phyloP scores from a whole-genome alignment of 345 rosid genomes.

The Lumnitzera littorea region DNA sequence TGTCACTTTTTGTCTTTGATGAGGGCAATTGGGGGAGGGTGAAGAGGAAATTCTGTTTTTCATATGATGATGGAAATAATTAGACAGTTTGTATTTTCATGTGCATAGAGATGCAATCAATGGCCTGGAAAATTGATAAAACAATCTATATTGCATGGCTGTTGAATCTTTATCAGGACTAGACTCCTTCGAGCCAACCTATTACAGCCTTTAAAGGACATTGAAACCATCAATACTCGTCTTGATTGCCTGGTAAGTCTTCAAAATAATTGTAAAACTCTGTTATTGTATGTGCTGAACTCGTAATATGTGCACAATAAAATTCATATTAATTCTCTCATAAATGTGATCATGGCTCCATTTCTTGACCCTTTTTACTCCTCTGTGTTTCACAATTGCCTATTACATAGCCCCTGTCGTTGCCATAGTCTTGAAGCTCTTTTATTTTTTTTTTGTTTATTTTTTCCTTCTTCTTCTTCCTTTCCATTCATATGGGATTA shows the following conservation, averaged over 20 bases:
- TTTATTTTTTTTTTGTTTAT: not conserved
- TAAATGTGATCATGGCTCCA: not conserved
- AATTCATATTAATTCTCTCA: not conserved
- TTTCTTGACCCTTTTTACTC: no score
- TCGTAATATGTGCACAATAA: no score
- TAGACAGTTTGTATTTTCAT: no score
- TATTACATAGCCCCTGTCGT: no score
- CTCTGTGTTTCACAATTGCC: no score
- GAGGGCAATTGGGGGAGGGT: not conserved
- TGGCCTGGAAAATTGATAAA: no score
- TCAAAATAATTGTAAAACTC: slow-evolving; percentile 5
- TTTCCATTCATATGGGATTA: no score
- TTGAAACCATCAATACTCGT: slow-evolving; percentile 86
- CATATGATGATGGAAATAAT: no score
- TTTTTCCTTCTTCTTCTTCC: no score
- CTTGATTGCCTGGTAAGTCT: slow-evolving; percentile 87
- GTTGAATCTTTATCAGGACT: slow-evolving; percentile 51
- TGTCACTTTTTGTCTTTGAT: not conserved
- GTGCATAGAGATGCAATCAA: no score
- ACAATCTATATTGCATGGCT: not conserved
- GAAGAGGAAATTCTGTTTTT: not conserved
- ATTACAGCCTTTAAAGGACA: slow-evolving; percentile 93
- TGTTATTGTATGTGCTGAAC: no score
- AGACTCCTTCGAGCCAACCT: slow-evolving; percentile 97
- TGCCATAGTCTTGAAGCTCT: slow-evolving; percentile 1